Conservation (phyloP, 768 basidiomycete species). For the Tubosaeta brunneosetosa region DNA sequence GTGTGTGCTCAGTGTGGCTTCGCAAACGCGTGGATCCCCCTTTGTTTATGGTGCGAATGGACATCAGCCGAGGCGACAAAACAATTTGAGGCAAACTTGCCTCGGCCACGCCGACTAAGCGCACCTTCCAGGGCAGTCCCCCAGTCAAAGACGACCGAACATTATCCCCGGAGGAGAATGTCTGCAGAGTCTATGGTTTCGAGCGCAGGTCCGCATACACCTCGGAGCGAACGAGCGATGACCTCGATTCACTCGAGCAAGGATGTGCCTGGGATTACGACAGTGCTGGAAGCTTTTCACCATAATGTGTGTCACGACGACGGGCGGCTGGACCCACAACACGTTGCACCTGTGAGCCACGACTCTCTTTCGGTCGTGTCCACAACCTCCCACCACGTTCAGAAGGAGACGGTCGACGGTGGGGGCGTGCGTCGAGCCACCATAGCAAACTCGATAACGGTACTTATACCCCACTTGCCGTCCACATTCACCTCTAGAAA, state of each 20-base stretch:
- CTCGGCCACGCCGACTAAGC: slow-evolving; percentile 33
- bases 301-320: slow-evolving; percentile 18
- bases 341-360: slow-evolving; percentile 5
- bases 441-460: slow-evolving; percentile 28
- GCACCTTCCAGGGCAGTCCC: slow-evolving; percentile 20
- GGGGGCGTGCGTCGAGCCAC: slow-evolving; percentile 22
- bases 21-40: slow-evolving; percentile 42
- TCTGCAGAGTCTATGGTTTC: slow-evolving; percentile 21
- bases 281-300: slow-evolving; percentile 21
- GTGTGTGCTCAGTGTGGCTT: slow-evolving; percentile 46
- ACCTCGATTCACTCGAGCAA: slow-evolving; percentile 1
- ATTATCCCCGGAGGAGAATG: slow-evolving; percentile 10
- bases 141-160: slow-evolving; percentile 9
- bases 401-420: slow-evolving; percentile 12
- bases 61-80: slow-evolving; percentile 38
- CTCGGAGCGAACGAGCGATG: slow-evolving; percentile 15
- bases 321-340: slow-evolving; percentile 10
- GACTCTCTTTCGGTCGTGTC: not conserved
- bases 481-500: slow-evolving; percentile 10
- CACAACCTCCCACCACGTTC: slow-evolving; percentile 9
- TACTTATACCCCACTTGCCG: slow-evolving; percentile 21
- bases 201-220: slow-evolving; percentile 20
- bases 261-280: slow-evolving; percentile 27
- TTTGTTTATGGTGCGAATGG: slow-evolving; percentile 52
- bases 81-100: slow-evolving; percentile 36